These are phyloP conservation scores for Oxytropis ochrocephala DNA, from an alignment of 306 rosid genomes.

Conservation along the genomic window DNA sequence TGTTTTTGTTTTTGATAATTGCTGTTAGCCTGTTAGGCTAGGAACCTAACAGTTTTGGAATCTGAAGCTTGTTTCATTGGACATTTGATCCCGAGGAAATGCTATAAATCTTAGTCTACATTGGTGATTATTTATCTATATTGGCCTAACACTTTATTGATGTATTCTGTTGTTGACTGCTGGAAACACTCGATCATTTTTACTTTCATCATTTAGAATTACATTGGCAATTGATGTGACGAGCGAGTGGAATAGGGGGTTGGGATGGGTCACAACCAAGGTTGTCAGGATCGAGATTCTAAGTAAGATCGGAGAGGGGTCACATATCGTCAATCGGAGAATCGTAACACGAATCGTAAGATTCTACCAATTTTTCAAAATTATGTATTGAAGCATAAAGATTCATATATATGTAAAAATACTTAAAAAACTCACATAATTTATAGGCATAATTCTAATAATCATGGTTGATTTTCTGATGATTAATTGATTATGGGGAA, in stretches of 20 bases:
- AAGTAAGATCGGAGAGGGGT: too few relatives aligned
- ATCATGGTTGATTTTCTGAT: too few relatives aligned
- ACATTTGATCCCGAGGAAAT: conserved; percentile 13
- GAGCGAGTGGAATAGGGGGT: background rate
- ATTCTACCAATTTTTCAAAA: too few relatives aligned
- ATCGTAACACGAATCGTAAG: too few relatives aligned
- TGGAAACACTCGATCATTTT: conserved; percentile 1
- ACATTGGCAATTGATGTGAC: background rate
- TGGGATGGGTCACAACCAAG: background rate
- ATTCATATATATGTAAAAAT: too few relatives aligned
- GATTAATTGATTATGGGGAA: too few relatives aligned
- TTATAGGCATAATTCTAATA: too few relatives aligned
- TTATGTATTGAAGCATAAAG: too few relatives aligned
- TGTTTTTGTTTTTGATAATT: background rate
- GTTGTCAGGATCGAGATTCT: too few relatives aligned
- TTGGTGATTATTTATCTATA: background rate
- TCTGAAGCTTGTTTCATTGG: conserved; percentile 9
- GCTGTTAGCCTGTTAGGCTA: too few relatives aligned
- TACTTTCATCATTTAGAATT: background rate
- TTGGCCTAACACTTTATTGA: background rate
- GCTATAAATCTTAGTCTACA: background rate
- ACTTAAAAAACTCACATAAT: too few relatives aligned
- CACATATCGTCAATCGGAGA: too few relatives aligned
- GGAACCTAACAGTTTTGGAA: background rate
- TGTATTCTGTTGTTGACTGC: conserved; percentile 6